Base-by-base conservation (phyloP, 2,329 filamentous ascomycete genomes). In the Talaromyces albobiverticillius region DNA sequence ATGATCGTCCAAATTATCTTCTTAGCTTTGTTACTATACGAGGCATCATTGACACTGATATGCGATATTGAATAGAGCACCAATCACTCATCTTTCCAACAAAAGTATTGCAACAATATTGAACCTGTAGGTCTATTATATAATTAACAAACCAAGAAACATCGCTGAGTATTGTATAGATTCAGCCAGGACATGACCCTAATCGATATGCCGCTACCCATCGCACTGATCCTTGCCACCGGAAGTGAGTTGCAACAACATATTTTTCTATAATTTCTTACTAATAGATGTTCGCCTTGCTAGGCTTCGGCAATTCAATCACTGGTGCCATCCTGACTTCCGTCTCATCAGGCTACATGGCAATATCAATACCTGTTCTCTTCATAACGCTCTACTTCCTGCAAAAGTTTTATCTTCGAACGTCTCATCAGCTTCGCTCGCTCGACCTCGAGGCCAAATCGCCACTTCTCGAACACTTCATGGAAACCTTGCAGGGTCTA, bases 401-500 rank as follows among this genome's bases (percentile, higher is more conserved):
- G 0, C 82, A 85, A 57, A 78, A 72, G 51, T 74, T 83, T 43
- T 86, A 86, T 59, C 71, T 86, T 2, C 73, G 79, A 0, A 86
- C 83, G 0, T 85, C 82, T 1, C 71, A 82, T 0, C 83, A 86
- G 62, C 62, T 87, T 8, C 75, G 83, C 46, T 73, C 84, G 18
- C 64, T 87, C 6, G 83, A 86, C 45, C 74, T 87, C 1, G 83
- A 86, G 64, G 76, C 79, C 1, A 85, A 85, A 60, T 78, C 78
- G 1, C 82, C 82, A 0, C 67, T 85, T 0, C 83, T 81, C 68
- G 79, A 73, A 16, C 71, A 84, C 55, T 85, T 84, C 58, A 71
- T 78, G 25, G 82, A 84, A 58, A 79, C 77, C 2, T 72, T 83
- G 41, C 76, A 76, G 31, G 83, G 82, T 0, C 62, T 84, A 0